A percentile compares a stretch with the other conserved stretches of the same genome.
phyloP scores from a whole-genome alignment of 805 yeast species.

The Kodamaea leandrae region DNA sequence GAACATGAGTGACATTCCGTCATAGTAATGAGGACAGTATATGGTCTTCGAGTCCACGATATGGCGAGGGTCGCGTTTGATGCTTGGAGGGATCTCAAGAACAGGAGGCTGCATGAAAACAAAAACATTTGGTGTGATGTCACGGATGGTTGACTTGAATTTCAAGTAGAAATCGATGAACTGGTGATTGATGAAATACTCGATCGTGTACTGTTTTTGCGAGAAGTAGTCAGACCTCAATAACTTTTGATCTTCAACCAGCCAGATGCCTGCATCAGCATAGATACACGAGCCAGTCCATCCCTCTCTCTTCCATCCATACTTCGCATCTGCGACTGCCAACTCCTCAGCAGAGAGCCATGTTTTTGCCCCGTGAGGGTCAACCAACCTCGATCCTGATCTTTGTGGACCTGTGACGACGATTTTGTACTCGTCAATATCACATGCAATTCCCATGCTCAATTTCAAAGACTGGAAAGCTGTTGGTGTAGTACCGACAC shows the following conservation, averaged over 20 bases:
- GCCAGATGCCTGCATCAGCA: slow-evolving; percentile 81
- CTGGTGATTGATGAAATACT: slow-evolving; percentile 57
- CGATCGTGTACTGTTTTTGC: neutral
- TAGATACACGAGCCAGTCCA: slow-evolving; percentile 84
- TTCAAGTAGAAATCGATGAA: slow-evolving; percentile 61
- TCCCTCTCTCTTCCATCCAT: slow-evolving; percentile 64
- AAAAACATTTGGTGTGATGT: slow-evolving; percentile 43
- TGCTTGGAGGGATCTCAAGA: slow-evolving; percentile 67
- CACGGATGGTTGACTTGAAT: slow-evolving; percentile 50
- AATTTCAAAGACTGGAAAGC: slow-evolving; percentile 67
- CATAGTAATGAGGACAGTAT: slow-evolving; percentile 88
- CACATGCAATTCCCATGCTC: slow-evolving; percentile 74
- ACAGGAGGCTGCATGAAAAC: slow-evolving; percentile 81
- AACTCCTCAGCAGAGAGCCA: slow-evolving; percentile 61
- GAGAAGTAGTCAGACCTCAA: neutral
- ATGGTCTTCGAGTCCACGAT: slow-evolving; percentile 64
- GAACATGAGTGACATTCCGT: slow-evolving; percentile 90
- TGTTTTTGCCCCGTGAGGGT: slow-evolving; percentile 64
- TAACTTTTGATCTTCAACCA: neutral
- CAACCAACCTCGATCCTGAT: slow-evolving; percentile 52
- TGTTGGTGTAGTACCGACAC: slow-evolving; percentile 81
- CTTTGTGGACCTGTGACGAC: slow-evolving; percentile 76
- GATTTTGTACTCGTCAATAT: slow-evolving; percentile 68
- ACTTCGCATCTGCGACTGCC: slow-evolving; percentile 49
- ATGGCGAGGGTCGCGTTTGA: slow-evolving; percentile 45